These are phyloP conservation scores for Tanozyma kutaoensis DNA, from an alignment of 805 yeast genomes.

Conservation along the genomic window DNA sequence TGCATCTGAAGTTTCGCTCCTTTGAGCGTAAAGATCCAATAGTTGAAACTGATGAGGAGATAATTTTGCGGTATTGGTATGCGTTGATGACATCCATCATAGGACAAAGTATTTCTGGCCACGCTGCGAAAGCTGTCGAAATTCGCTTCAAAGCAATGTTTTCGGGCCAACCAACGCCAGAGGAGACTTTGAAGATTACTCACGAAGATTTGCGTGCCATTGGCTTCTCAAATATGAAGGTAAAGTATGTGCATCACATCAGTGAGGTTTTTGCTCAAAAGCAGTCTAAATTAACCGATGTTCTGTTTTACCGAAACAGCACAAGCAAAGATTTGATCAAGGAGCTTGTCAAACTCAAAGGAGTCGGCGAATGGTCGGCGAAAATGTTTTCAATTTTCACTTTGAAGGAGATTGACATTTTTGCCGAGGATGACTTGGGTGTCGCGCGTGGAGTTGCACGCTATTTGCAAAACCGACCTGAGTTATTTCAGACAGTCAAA, in stretches of 20 bases:
- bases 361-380: constrained; percentile 79
- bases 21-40: constrained; percentile 5
- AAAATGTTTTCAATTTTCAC: constrained; percentile 76
- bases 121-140: constrained; percentile 62
- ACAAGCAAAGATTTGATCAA: constrained; percentile 33
- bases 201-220: constrained; percentile 40
- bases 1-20: constrained; percentile 13
- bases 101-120: constrained; percentile 68
- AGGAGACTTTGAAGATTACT: constrained; percentile 23
- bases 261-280: constrained; percentile 37
- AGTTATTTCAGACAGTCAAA: constrained; percentile 31
- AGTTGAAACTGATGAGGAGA: constrained; percentile 3
- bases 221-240: constrained; percentile 63
- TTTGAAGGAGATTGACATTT: constrained; percentile 51
- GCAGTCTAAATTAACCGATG: constrained; percentile 14
- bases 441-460: constrained; percentile 67
- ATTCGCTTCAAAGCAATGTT: constrained; percentile 26
- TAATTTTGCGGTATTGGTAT: constrained; percentile 21
- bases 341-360: constrained; percentile 43
- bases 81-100: constrained; percentile 31
- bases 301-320: constrained; percentile 21
- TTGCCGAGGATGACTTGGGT: constrained; percentile 73
- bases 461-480: constrained; percentile 51
- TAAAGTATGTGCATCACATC: constrained; percentile 44
- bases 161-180: constrained; percentile 36